phyloP scores from a whole-genome alignment of 2,329 filamentous ascomycete species.

The Monilinia polystroma region DNA sequence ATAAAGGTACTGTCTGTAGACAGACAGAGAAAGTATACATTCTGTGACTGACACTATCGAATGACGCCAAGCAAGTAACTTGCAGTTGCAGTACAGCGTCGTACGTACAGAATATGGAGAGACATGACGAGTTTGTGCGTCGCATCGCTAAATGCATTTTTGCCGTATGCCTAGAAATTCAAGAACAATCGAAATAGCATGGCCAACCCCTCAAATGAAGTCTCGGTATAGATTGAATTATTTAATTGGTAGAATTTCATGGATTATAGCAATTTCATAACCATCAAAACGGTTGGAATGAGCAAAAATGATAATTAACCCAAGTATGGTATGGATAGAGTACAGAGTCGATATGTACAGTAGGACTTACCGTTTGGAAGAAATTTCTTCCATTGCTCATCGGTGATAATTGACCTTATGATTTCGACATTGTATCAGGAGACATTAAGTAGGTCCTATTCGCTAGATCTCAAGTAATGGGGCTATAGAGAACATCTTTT shows the following conservation, averaged over 20 bases:
- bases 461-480: neutral
- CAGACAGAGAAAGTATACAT: neutral
- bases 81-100: slow-evolving; percentile 3
- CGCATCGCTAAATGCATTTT: neutral
- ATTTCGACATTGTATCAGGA: slow-evolving; percentile 1
- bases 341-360: neutral
- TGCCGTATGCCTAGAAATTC: neutral
- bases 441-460: neutral
- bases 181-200: neutral
- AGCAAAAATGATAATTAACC: neutral
- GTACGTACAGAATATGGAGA: neutral
- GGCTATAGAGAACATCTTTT: neutral
- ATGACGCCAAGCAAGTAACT: neutral
- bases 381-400: neutral
- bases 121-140: slow-evolving; percentile 1
- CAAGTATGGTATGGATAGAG: too few species aligned
- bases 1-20: slow-evolving; percentile 1
- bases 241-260: neutral
- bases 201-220: neutral
- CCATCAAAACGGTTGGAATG: neutral
- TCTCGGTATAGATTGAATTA: neutral
- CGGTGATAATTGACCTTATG: neutral
- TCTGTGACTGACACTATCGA: neutral
- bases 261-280: neutral
- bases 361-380: neutral